phyloP scores from a whole-genome alignment of 2,329 filamentous ascomycete genomes.

The Magnaporthiopsis rhizophila region DNA sequence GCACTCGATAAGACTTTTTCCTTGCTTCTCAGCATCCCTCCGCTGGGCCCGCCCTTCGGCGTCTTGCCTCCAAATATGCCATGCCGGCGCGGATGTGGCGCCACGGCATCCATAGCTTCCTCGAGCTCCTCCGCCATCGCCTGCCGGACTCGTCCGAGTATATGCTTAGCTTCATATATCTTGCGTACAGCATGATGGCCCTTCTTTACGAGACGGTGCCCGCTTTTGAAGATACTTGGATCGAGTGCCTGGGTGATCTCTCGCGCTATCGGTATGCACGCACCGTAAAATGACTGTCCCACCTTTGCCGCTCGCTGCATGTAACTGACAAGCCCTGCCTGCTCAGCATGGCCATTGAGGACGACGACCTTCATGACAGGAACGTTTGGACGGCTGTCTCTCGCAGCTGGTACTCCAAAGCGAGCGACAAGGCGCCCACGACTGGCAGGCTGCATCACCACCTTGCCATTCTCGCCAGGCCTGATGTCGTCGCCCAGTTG shows the following conservation, averaged over 20 bases:
- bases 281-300: no score
- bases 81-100: conserved; percentile 96
- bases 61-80: conserved; percentile 69
- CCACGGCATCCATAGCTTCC: conserved; percentile 79
- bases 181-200: conserved; percentile 86
- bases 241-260: conserved; percentile 84
- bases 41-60: conserved; percentile 57
- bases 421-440: conserved; percentile 66
- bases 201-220: conserved; percentile 79
- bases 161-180: conserved; percentile 85
- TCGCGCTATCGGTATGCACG: conserved; percentile 54
- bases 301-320: background rate
- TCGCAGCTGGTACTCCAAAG: conserved; percentile 76
- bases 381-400: conserved; percentile 79
- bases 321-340: background rate
- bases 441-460: conserved; percentile 83
- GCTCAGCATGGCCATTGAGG: conserved; percentile 77
- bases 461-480: conserved; percentile 68
- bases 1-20: conserved; percentile 51
- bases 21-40: conserved; percentile 80
- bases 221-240: conserved; percentile 81
- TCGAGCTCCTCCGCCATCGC: conserved; percentile 67
- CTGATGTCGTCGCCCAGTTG: conserved; percentile 61
- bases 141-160: conserved; percentile 74
- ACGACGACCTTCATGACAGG: conserved; percentile 64